phyloP scores from a whole-genome alignment of 2,329 filamentous ascomycete genomes.

The Cordyceps farinosa region DNA sequence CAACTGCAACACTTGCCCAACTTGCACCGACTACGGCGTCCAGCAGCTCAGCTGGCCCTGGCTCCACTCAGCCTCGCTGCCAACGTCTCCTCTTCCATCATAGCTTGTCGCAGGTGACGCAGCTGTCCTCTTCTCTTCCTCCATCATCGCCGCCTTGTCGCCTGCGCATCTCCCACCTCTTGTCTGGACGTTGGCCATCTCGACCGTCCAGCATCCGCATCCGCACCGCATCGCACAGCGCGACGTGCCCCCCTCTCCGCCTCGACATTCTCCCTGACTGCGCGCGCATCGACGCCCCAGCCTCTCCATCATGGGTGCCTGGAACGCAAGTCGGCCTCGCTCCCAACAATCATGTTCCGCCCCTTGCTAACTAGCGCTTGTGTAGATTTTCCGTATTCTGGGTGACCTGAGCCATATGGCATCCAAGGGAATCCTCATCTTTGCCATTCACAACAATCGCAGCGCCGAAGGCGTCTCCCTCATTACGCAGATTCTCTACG shows the following conservation, averaged over 20 bases:
- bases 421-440: slow-evolving; percentile 88
- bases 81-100: slow-evolving; percentile 11
- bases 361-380: not conserved
- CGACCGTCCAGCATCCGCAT: not conserved
- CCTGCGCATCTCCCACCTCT: not conserved
- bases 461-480: slow-evolving; percentile 90
- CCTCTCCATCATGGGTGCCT: slow-evolving; percentile 36
- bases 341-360: not conserved
- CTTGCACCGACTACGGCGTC: not conserved
- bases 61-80: slow-evolving; percentile 11
- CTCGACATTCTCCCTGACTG: not conserved
- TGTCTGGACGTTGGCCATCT: not conserved
- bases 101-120: slow-evolving; percentile 13
- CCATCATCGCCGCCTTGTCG: not conserved
- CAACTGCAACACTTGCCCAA: not conserved
- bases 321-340: slow-evolving; percentile 34
- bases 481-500: slow-evolving; percentile 86
- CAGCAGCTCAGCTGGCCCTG: slow-evolving; percentile 2
- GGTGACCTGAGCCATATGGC: slow-evolving; percentile 81
- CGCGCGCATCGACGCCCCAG: not conserved
- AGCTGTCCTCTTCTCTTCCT: not conserved
- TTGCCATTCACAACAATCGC: slow-evolving; percentile 81
- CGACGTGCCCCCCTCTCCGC: slow-evolving; percentile 2
- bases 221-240: not conserved
- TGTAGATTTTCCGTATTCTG: slow-evolving; percentile 66